These are phyloP conservation scores for Camellia granthamiana DNA, from an alignment of 148 eudicot genomes.

Conservation along the genomic window DNA sequence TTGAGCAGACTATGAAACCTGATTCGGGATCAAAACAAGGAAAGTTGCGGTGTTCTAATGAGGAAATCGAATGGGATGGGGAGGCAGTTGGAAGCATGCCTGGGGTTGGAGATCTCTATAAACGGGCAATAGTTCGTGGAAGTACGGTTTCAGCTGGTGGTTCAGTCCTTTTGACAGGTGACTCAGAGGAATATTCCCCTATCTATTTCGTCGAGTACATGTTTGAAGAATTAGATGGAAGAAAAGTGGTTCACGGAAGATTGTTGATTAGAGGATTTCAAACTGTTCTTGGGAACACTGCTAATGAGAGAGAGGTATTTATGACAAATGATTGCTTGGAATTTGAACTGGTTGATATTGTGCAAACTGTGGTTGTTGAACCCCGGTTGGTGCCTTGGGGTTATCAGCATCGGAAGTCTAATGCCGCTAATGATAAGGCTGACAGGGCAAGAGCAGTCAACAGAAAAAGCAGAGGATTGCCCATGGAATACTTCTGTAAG, in stretches of 20 bases:
- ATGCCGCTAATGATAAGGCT: constrained; percentile 53
- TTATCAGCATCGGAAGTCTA: constrained; percentile 60
- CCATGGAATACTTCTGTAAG: constrained; percentile 77
- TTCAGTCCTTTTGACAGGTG: constrained; percentile 54
- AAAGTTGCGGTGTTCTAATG: no score
- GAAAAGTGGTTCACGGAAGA: constrained; percentile 78
- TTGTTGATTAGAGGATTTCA: constrained; percentile 65
- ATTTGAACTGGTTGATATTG: constrained; percentile 59
- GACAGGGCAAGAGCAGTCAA: constrained; percentile 83
- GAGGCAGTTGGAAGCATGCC: no score
- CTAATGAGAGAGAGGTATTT: constrained; percentile 84
- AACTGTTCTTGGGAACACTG: constrained; percentile 77
- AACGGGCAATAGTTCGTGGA: no score
- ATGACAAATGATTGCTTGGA: constrained; percentile 76
- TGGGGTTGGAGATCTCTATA: no score
- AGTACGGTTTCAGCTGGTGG: constrained; percentile 52
- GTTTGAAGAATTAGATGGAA: constrained; percentile 66
- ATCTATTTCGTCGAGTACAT: constrained; percentile 82
- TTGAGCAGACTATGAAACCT: no score
- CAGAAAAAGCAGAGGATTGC: constrained; percentile 71
- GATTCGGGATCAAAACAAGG: no score
- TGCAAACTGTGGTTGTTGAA: constrained; percentile 45
- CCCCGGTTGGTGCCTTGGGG: constrained; percentile 71
- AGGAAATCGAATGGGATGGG: no score
- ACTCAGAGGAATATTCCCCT: constrained; percentile 30